Evolutionary conservation across 1,284 basidiomycete species (phyloP).

Genomic region (Fomitopsis palustris): DNA sequence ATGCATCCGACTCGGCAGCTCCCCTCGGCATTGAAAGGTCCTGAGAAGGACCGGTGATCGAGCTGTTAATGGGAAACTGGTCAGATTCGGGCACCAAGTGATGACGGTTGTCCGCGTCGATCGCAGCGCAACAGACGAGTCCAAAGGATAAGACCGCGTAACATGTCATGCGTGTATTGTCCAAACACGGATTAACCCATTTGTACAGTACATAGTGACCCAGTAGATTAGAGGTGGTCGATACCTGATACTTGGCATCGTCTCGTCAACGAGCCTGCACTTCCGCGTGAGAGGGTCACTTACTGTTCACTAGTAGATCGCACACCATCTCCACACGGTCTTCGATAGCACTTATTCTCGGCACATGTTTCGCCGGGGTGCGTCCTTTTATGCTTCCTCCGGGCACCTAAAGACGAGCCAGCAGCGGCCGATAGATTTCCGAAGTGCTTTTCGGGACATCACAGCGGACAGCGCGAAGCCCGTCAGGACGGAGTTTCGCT

Average conservation of each 20-base stretch:
- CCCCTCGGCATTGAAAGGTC: no score
- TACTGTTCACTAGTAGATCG: not conserved
- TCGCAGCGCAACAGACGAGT: no score
- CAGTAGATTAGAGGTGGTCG: not conserved
- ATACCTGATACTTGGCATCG: not conserved
- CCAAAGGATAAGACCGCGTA: no score
- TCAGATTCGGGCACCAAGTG: no score
- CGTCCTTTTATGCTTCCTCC: not conserved
- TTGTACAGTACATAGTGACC: not conserved
- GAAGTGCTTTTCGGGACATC: not conserved
- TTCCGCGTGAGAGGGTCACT: not conserved
- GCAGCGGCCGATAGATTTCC: not conserved
- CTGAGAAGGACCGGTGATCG: no score
- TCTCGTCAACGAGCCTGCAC: not conserved
- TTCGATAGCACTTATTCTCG: not conserved
- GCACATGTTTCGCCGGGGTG: not conserved
- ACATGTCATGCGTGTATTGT: not conserved
- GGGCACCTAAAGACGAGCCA: not conserved
- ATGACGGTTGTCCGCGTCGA: no score
- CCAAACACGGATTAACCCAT: not conserved
- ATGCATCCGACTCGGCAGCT: no score
- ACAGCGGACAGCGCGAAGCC: conserved; percentile 1
- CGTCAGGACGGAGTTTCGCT: not conserved
- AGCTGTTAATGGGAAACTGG: no score
- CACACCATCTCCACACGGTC: not conserved